These are phyloP conservation scores for Candida easanensis DNA, from an alignment of 805 yeast genomes.

Conservation along the genomic window DNA sequence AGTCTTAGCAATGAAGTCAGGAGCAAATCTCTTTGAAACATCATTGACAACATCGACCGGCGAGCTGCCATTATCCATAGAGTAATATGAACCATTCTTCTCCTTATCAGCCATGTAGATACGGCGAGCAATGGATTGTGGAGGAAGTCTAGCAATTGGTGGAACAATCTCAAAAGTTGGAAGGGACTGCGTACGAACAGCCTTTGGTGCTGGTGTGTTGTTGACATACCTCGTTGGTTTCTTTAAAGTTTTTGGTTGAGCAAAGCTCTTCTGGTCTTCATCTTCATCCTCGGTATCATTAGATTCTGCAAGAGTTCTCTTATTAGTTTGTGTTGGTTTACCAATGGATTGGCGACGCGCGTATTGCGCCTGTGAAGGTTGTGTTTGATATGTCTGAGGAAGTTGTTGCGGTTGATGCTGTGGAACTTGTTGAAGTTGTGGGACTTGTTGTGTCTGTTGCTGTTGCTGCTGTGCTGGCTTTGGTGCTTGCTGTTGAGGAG, in stretches of 20 bases:
- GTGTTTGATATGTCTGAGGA: slow-evolving; percentile 5
- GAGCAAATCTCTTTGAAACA: slow-evolving; percentile 27
- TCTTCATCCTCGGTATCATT: slow-evolving; percentile 23
- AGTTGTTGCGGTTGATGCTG: slow-evolving; percentile 1
- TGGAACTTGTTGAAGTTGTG: slow-evolving; percentile 4
- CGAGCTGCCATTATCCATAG: slow-evolving; percentile 9
- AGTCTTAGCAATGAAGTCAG: slow-evolving; percentile 23
- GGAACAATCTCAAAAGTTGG: slow-evolving; percentile 30
- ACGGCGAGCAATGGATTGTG: slow-evolving; percentile 28
- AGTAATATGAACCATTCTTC: slow-evolving; percentile 3
- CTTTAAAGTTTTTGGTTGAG: slow-evolving; percentile 17
- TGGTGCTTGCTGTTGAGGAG: background rate
- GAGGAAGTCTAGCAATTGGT: slow-evolving; percentile 24
- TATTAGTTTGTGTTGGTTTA: slow-evolving; percentile 7
- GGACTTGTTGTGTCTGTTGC: slow-evolving; percentile 5
- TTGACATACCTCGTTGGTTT: slow-evolving; percentile 34
- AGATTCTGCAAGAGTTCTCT: slow-evolving; percentile 14
- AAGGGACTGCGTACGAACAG: slow-evolving; percentile 42
- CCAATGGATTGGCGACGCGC: slow-evolving; percentile 10
- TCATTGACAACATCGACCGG: slow-evolving; percentile 9
- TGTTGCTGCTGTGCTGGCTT: slow-evolving; percentile 7
- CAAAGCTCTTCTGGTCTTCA: slow-evolving; percentile 17
- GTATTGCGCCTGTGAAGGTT: slow-evolving; percentile 8
- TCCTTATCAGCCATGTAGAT: slow-evolving; percentile 28
- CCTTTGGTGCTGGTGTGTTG: slow-evolving; percentile 45